phyloP scores from a whole-genome alignment of 2,329 filamentous ascomycete genomes.

The Plectosphaerella cucumerina region DNA sequence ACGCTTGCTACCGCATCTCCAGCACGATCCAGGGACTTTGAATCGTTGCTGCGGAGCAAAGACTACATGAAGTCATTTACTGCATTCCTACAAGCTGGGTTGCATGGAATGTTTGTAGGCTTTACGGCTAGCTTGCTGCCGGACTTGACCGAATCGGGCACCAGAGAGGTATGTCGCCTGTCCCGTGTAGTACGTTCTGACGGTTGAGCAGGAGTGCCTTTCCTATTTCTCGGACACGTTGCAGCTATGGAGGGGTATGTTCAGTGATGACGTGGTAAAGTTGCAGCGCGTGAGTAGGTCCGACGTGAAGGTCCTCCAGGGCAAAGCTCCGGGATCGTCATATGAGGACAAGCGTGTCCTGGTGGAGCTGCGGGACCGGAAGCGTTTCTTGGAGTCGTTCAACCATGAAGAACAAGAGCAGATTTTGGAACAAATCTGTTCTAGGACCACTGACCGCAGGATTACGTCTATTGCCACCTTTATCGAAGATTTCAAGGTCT shows the following conservation, averaged over 20 bases:
- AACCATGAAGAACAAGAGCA: background rate
- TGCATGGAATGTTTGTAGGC: background rate
- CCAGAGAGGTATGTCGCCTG: background rate
- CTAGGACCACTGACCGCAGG: background rate
- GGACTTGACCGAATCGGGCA: background rate
- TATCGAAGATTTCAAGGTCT: background rate
- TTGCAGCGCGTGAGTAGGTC: background rate
- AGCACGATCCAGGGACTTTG: background rate
- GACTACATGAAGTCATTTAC: background rate
- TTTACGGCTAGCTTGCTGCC: background rate
- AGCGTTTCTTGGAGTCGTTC: background rate
- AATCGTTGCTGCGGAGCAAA: background rate
- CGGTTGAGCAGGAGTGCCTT: background rate
- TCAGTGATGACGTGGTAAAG: background rate
- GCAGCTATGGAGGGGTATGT: background rate
- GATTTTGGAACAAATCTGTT: background rate
- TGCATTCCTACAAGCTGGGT: background rate
- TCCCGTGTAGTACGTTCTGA: background rate
- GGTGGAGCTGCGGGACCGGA: background rate
- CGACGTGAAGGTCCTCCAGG: background rate
- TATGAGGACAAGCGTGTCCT: background rate
- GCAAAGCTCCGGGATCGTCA: background rate
- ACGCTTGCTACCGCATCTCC: background rate
- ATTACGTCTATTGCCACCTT: background rate
- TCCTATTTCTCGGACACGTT: background rate